Evolutionary conservation across 352 stramenopile species (phyloP), one percentile per base, ranked within the genome.

Genomic region (Halophytophthora batemanensis): DNA sequence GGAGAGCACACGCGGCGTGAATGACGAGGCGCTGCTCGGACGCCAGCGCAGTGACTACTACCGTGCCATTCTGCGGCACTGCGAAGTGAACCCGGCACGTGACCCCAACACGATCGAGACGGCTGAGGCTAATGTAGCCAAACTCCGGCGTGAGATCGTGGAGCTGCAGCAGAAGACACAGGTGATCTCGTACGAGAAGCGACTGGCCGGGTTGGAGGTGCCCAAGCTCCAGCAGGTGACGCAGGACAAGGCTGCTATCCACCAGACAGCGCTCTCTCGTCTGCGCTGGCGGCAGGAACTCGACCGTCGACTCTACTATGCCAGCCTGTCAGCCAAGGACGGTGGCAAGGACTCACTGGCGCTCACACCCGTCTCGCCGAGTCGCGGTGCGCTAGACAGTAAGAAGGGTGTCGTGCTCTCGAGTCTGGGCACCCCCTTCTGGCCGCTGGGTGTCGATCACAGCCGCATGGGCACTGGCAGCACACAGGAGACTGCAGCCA

Each of bases 11-110:
- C 74, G 74, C 8, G 50, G 53, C 6, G 71, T 82, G 12, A 74
- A 69, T 7, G 71, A 86, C 34, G 80, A 93, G 53, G 79, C 82
- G 18, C 53, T 67, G 18, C 40, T 85, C 29, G 77, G 80, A 0
- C 68, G 78, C 15, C 75, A 86, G 62, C 80, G 80, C 5, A 80
- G 80, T 31, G 80, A 93, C 33, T 93, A 93, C 53, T 93, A 93
- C 68, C 83, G 82, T 19, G 48, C 80, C 6, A 87, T 93, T 35
- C 36, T 93, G 35, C 76, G 82, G 2, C 77, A 93, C 52, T 93
- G 82, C 54, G 82, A 93, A 45, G 62, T 89, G 28, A 73, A 87
- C 46, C 80, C 80, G 18, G 80, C 80, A n/a, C 72, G 82, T 7
- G 79, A 90, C 33, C 66, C 80, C 1, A 90, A 89, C n/a, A 78